phyloP scores from a whole-genome alignment of 2,329 filamentous ascomycete species.

The Thelonectria olida region DNA sequence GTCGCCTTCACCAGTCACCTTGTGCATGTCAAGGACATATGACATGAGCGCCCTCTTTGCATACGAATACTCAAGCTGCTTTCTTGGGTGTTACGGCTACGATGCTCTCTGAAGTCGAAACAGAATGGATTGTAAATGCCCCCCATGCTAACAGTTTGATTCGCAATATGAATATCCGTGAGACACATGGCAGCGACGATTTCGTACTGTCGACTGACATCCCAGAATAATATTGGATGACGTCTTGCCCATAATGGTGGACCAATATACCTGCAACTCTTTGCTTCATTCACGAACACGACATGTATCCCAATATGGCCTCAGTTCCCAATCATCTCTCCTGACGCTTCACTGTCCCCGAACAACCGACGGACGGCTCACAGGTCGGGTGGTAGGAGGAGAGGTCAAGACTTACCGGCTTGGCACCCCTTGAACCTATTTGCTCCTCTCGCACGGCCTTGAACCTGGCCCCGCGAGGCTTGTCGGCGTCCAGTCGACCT shows the following conservation, averaged over 20 bases:
- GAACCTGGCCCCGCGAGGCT: constrained; percentile 1
- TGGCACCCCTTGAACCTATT: constrained; percentile 24
- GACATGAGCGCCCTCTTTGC: background rate
- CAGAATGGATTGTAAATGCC: too few species aligned
- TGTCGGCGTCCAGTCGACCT: constrained; percentile 4
- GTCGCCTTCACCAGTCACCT: constrained; percentile 17
- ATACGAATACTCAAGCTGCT: background rate
- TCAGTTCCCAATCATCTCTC: constrained; percentile 20
- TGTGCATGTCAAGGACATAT: constrained; percentile 13
- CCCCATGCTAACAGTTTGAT: background rate
- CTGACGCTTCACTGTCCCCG: constrained; percentile 16
- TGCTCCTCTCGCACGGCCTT: constrained; percentile 10
- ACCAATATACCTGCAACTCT: constrained; percentile 22
- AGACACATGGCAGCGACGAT: too few species aligned
- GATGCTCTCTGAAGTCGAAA: too few species aligned
- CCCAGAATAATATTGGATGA: constrained; percentile 19
- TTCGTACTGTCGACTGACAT: background rate
- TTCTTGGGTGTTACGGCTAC: too few species aligned
- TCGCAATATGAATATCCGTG: constrained; percentile 11
- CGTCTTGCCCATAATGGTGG: constrained; percentile 22
- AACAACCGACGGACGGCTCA: constrained; percentile 16
- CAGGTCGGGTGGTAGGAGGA: constrained; percentile 25
- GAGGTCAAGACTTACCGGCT: constrained; percentile 24
- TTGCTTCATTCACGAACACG: constrained; percentile 5
- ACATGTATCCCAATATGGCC: constrained; percentile 18